phyloP scores from a whole-genome alignment of 306 rosid genomes.

The Luffa acutangula region DNA sequence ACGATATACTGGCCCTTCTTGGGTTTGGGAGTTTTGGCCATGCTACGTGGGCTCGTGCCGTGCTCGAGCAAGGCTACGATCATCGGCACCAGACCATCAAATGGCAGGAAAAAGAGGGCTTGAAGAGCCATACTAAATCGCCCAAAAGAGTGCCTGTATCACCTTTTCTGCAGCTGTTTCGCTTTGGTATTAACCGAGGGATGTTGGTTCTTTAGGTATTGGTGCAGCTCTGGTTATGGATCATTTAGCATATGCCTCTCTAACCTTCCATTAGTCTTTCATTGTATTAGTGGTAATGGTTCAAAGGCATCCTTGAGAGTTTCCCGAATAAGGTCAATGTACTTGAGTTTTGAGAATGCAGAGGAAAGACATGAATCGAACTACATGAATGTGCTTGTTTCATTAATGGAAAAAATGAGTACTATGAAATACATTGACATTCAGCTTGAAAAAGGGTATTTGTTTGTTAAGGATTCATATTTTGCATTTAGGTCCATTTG shows the following conservation, averaged over 20 bases:
- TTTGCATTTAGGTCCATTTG: too few relatives aligned
- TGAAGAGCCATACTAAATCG: constrained; percentile 10
- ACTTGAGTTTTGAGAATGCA: not conserved
- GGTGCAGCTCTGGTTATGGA: not conserved
- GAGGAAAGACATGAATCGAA: not conserved
- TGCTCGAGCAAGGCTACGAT: constrained; percentile 21
- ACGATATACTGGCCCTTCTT: constrained; percentile 39
- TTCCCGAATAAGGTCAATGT: not conserved
- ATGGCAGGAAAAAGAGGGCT: constrained; percentile 45
- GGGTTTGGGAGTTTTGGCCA: constrained; percentile 47
- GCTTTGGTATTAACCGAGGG: too few relatives aligned
- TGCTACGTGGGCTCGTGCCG: constrained; percentile 43
- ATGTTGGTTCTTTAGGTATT: not conserved
- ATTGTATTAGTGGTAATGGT: not conserved
- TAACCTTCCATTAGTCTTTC: not conserved
- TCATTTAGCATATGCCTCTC: not conserved
- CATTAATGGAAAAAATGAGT: too few relatives aligned
- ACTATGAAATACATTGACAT: too few relatives aligned
- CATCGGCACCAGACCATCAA: constrained; percentile 21
- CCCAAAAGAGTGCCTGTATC: not conserved
- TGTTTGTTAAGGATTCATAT: too few relatives aligned
- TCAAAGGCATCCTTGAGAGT: not conserved
- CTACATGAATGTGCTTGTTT: not conserved
- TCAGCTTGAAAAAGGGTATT: too few relatives aligned
- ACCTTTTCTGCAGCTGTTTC: not conserved